Percentiles rank a stretch among this genome's conserved stretches.
Evolutionary conservation across 2,329 filamentous ascomycete genomes (phyloP).

Genomic region (Fusarium sp.): DNA sequence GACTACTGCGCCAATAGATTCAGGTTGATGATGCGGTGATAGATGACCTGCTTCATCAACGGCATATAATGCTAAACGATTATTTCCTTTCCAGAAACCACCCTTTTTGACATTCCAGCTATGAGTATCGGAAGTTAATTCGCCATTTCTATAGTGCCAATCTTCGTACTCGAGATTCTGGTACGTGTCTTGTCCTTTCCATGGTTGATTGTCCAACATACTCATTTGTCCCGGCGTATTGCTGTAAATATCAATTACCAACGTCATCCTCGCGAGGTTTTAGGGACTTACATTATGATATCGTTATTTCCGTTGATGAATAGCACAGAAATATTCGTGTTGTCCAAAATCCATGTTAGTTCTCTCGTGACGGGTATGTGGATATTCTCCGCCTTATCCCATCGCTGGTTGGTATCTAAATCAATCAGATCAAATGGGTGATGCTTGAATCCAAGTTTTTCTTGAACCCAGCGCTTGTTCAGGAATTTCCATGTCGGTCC

Average conservation of each 20-base stretch:
- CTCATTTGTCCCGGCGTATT: conserved; percentile 32
- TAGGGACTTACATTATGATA: conserved; percentile 19
- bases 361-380: conserved; percentile 26
- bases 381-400: conserved; percentile 13
- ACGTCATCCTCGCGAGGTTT: too few relatives aligned
- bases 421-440: conserved; percentile 20
- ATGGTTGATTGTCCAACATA: conserved; percentile 19
- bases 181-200: conserved; percentile 4
- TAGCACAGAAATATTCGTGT: conserved; percentile 9
- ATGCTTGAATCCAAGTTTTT: conserved; percentile 17
- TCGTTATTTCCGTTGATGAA: conserved; percentile 28
- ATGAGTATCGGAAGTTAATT: background rate
- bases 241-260: background rate
- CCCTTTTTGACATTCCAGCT: conserved; percentile 6
- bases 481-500: conserved; percentile 26
- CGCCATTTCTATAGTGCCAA: conserved; percentile 22
- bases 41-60: conserved; percentile 32
- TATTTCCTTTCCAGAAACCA: conserved; percentile 26
- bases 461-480: conserved; percentile 24
- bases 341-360: conserved; percentile 17
- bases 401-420: conserved; percentile 10
- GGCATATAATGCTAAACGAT: conserved; percentile 22
- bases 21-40: conserved; percentile 20
- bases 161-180: background rate
- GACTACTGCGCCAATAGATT: conserved; percentile 13